Evolutionary conservation across 2,329 filamentous ascomycete genomes (phyloP), one percentile per base, ranked within the genome.

Genomic region (Dryadomyces quercivorus): DNA sequence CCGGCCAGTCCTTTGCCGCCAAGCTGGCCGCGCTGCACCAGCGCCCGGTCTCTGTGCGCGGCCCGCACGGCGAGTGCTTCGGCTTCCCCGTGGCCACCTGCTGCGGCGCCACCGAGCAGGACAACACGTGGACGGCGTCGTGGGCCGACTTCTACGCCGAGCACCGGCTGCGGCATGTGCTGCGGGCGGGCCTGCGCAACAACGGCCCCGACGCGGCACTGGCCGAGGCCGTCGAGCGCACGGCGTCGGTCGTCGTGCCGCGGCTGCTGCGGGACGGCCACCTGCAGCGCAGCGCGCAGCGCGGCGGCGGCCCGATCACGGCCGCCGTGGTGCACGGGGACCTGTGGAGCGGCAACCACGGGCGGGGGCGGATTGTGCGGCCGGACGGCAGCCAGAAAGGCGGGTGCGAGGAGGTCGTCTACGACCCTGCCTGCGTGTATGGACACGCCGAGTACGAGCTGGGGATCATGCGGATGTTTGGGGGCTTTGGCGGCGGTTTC

Each of bases 381-480:
- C 8, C 18, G 2, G 22, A 8, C 21, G 18, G 43, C 44, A 31
- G n/a, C n/a, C 36, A 31, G 40, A 42, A 2, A 18, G 18, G 16
- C 42, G 43, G 22, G 18, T 20, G 5, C 0, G 86, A 91, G 60
- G 84, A 90, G 59, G 81, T 95, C 1, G 80, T 95, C 1, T 96
- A 83, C 64, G 92, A 96, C 64, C 82, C 90, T 0, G 85, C 85
- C 2, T 78, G 82, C 45, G 86, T 86, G 59, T 96, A 94, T 64
- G 88, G 85, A 1, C 91, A 96, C 66, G 85, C 78, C 1, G 92
- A 97, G 72, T 96, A 85, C 67, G 92, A 96, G 61, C 72, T 95
- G 52, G 92, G 92, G 0, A 95, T 95, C 60, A 96, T 96, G 90
- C 80, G 78, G 52, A 95, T 96, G 90, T 97, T 96, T 75, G 91